Evolutionary conservation across 768 basidiomycete genomes (phyloP).

Genomic region (Clavaria fumosa): DNA sequence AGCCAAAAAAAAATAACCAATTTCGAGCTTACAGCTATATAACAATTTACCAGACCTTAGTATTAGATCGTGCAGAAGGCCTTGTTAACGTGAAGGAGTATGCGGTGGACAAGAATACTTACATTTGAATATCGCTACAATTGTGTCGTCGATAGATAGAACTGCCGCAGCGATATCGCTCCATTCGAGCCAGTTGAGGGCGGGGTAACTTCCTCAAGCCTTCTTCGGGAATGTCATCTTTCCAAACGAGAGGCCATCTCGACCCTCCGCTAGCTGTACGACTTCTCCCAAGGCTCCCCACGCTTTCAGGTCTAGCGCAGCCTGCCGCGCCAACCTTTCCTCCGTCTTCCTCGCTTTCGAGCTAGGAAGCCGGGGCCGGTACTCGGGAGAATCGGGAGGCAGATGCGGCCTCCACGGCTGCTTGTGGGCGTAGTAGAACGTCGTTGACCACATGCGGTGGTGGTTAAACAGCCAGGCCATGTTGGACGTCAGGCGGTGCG

Average conservation of each 20-base stretch:
- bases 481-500: constrained; percentile 46
- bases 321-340: constrained; percentile 14
- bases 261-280: constrained; percentile 43
- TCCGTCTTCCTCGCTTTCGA: constrained; percentile 9
- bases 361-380: constrained; percentile 11
- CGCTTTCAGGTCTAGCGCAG: constrained; percentile 21
- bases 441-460: constrained; percentile 20
- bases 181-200: no score
- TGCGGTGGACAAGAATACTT: no score
- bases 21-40: no score
- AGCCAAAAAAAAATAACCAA: no score
- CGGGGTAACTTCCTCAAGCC: background rate
- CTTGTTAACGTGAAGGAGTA: no score
- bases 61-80: no score
- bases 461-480: constrained; percentile 25
- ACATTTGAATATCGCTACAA: no score
- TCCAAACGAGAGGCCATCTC: constrained; percentile 34
- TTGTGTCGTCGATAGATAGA: no score
- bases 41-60: no score
- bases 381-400: constrained; percentile 2
- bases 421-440: constrained; percentile 9
- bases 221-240: constrained; percentile 16
- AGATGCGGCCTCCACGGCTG: constrained; percentile 27
- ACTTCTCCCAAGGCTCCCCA: constrained; percentile 38
- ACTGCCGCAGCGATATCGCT: no score